Conservation (phyloP, 208 protist species). For the Acanthamoeba triangularis region DNA sequence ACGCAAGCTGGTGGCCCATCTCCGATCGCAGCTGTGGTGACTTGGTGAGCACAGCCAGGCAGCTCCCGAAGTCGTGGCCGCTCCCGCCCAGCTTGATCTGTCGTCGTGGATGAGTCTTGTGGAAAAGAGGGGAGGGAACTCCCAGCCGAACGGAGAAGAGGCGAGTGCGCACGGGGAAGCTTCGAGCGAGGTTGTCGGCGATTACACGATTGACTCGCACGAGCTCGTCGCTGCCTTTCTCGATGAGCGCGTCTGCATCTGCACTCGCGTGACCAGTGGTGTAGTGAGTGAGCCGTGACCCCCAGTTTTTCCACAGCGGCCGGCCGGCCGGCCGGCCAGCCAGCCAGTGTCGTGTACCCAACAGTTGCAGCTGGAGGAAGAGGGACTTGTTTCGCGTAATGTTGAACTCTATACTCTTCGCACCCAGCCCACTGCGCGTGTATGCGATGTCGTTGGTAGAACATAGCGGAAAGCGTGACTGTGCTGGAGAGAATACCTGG, state of each 20-base stretch:
- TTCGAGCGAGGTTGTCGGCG: background rate
- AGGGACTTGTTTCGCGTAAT: background rate
- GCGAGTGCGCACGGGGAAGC: background rate
- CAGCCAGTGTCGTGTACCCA: background rate
- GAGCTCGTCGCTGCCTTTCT: background rate
- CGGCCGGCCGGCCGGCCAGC: too few species aligned
- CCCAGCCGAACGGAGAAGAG: too few species aligned
- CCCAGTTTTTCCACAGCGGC: background rate
- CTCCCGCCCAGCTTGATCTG: background rate
- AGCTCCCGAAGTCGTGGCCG: background rate
- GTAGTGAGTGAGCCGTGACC: background rate
- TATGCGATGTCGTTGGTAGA: background rate
- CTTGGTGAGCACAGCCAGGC: conserved; percentile 12
- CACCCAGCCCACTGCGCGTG: background rate
- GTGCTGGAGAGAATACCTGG: too few species aligned
- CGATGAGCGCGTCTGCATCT: background rate
- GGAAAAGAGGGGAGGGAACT: too few species aligned
- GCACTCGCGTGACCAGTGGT: background rate
- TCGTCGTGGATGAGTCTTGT: background rate
- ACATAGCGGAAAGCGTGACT: too few species aligned
- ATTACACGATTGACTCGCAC: background rate
- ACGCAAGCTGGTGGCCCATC: conserved; percentile 27
- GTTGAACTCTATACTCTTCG: background rate
- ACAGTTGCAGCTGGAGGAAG: background rate
- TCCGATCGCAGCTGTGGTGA: background rate